Base-by-base conservation (phyloP, 164 flowering plant species). In the Kingdonia uniflora region DNA sequence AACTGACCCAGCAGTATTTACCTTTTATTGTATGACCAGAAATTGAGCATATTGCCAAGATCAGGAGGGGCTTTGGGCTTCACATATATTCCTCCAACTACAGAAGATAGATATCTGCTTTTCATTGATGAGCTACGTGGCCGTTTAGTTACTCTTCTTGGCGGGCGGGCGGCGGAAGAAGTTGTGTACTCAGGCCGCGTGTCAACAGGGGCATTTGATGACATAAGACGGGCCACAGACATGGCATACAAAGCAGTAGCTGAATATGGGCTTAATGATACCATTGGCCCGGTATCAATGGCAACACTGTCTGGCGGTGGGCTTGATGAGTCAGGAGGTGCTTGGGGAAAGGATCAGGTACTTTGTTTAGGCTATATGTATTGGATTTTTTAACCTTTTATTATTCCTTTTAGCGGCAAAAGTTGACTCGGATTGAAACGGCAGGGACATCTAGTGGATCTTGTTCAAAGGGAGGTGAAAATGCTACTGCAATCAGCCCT, bases 111-210 rank as follows among this genome's bases (percentile, higher is more conserved):
- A 73, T 88, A 92, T 71, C 68, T 92, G 73, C 87, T 92, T 54
- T 92, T 92, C 76, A 69, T 88, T 57, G 96, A 92, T 70, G 99
- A 92, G 68, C 67, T 92, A 61, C 94, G 82, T 19, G 99, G 99
- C 29, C 94, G 99, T 65, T 74, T 92, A 75, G 99, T 88, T 52
- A 92, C 99, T 57, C 97, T 92, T 64, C 89, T 92, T 52, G 99
- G 99, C 39, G 99, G 99, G 15, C 96, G 99, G 60, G 99, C 99
- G 40, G 99, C 99, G 1, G 99, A 92, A 75, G 97, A 88, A 76
- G 74, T 92, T 66, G 71, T 79, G 43, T 92, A 82, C 68, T 85
- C 89, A 48, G 99, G 99, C 35, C 96, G 99, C 55, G 85, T 88
- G 29, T 88, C 99, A 44, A 92, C 99, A 14, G 99, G 99, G 71